Percentiles rank a stretch among this genome's conserved stretches.
Evolutionary conservation across 495 filamentous ascomycete species (phyloP).

Genomic region (Rostrohypoxylon terebratum): DNA sequence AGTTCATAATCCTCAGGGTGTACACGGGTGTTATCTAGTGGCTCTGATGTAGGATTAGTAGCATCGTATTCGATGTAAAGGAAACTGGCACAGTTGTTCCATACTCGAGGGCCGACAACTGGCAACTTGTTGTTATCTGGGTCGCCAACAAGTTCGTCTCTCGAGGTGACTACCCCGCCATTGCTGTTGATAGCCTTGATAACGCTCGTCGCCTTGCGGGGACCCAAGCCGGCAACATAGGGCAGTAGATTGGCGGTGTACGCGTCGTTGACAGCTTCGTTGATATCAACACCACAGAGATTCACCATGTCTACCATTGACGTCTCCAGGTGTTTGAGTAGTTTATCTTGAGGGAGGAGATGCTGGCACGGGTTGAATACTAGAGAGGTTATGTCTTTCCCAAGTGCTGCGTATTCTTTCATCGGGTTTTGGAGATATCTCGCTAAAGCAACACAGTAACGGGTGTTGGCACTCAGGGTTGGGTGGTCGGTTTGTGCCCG

Average conservation of each 20-base stretch:
- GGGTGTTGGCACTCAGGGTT: constrained; percentile 74
- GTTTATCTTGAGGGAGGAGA: constrained; percentile 84
- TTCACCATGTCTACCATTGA: constrained; percentile 99
- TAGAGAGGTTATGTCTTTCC: constrained; percentile 86
- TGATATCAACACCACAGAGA: constrained; percentile 92
- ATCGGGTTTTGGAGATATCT: constrained; percentile 93
- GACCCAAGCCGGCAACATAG: constrained; percentile 93
- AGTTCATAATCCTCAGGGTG: constrained; percentile 99
- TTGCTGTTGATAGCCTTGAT: constrained; percentile 91
- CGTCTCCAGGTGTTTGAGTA: constrained; percentile 86
- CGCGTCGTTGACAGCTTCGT: constrained; percentile 82
- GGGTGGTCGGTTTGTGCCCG: constrained; percentile 87
- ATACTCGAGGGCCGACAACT: constrained; percentile 89
- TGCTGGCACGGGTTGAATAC: constrained; percentile 90
- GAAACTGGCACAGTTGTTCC: constrained; percentile 97
- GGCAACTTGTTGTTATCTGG: constrained; percentile 77
- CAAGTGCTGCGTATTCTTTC: constrained; percentile 93
- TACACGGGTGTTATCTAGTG: constrained; percentile 94
- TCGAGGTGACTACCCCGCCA: constrained; percentile 82
- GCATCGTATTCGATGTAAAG: constrained; percentile 87
- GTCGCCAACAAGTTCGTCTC: constrained; percentile 88
- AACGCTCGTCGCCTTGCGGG: constrained; percentile 86
- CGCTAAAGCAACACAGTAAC: constrained; percentile 89
- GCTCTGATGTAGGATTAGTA: constrained; percentile 82
- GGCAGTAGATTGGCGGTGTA: constrained; percentile 89